Base-by-base conservation (phyloP, 2,329 filamentous ascomycete species). In the Arthrobotrys iridis region DNA sequence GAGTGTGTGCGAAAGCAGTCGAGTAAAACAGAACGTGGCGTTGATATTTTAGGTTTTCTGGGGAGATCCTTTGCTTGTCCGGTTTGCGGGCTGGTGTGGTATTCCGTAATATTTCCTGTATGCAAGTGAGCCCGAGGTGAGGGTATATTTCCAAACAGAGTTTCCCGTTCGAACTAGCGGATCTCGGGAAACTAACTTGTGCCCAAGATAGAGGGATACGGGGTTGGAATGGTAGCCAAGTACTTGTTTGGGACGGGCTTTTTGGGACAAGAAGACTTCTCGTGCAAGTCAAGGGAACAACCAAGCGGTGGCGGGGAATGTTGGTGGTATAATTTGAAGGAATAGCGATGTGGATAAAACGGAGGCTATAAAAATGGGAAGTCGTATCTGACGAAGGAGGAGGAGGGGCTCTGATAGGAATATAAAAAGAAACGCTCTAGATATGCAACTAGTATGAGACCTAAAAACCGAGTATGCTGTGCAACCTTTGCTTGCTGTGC, bases 371-470 rank as follows among this genome's bases (percentile, higher is more conserved):
- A 70, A 70, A 40, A 22, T 3, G n/a, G 43, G 65, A 41, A 11
- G 58, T 55, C 60, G 68, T 73, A 59, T 67, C 57, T 58, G 60
- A 63, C 57, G 43, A 67, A 60, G 62, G 43, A 33, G 26, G 45
- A 33, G 43, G 30, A 57, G 58, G 63, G 60, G 55, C 50, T 73
- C 60, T 60, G 26, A 37, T 22, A 45, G 37, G 48, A 50, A 50
- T 58, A 57, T 66, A 45, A 66, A 66, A 43, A 58, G 52, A 68
- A 64, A 68, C 71, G 71, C 71, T 75, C 71, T 75, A 75, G 66
- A 75, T 75, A 75, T 75, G 71, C 71, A 75, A 75, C 63, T 62
- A 55, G 50, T 55, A 75, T 75, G 71, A 71, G 66, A 71, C 66
- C 66, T 64, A 71, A 70, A 71, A 71, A 59, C 71, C 62, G 67